Evolutionary conservation across 148 eudicot genomes (phyloP).

Genomic region (Silene latifolia): DNA sequence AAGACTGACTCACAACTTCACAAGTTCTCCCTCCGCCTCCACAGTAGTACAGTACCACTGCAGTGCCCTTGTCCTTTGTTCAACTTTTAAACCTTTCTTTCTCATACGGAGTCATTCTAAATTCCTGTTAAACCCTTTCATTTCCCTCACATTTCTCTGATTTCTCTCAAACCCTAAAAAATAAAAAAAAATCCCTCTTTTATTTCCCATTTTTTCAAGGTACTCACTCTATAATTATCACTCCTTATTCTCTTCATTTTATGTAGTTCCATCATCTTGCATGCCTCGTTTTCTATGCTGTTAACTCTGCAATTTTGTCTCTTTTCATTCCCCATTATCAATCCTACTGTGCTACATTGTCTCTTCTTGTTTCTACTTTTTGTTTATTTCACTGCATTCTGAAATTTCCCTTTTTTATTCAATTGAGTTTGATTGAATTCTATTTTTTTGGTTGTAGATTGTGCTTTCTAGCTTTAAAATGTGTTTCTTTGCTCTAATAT

Average conservation of each 20-base stretch:
- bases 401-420: neutral
- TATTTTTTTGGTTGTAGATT: neutral
- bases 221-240: neutral
- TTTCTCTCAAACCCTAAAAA: constrained; percentile 23
- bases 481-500: neutral
- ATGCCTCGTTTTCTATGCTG: constrained; percentile 5
- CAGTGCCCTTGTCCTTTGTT: no score
- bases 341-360: neutral
- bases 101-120: no score
- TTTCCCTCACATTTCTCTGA: neutral
- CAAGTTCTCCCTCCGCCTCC: no score
- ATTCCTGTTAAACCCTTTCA: no score
- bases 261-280: constrained; percentile 12
- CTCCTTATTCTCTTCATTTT: neutral
- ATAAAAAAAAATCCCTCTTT: neutral
- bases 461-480: neutral
- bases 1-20: no score
- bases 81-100: no score
- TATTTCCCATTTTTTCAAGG: constrained; percentile 4
- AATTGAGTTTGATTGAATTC: neutral
- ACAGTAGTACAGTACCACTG: no score
- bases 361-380: neutral
- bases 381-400: neutral
- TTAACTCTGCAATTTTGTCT: neutral
- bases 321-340: neutral